Conservation (phyloP, 1,284 basidiomycete species). For the Pyrrhoderma lamaoense region DNA sequence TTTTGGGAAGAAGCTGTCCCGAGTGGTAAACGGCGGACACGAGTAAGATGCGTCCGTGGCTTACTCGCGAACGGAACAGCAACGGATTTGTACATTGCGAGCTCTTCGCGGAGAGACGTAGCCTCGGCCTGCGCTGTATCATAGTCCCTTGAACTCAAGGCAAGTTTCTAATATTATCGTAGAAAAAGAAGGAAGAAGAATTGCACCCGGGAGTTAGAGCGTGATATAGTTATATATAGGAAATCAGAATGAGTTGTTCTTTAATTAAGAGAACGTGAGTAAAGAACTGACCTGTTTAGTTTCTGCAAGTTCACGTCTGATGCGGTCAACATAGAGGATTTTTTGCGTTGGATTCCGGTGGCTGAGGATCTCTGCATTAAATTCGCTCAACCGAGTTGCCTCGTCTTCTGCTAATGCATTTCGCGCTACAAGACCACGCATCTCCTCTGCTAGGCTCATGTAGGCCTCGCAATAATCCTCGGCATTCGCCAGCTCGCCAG, state of each 20-base stretch:
- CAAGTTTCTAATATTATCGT: slow-evolving; percentile 43
- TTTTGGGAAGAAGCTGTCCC: too few relatives aligned
- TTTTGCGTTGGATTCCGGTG: slow-evolving; percentile 69
- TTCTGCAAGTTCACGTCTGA: slow-evolving; percentile 61
- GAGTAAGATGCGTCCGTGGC: slow-evolving; percentile 55
- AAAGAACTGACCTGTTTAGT: slow-evolving; percentile 53
- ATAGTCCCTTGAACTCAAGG: slow-evolving; percentile 44
- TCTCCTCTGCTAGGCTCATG: slow-evolving; percentile 50
- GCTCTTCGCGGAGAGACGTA: slow-evolving; percentile 50
- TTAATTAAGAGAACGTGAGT: neutral
- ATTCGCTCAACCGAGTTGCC: slow-evolving; percentile 53
- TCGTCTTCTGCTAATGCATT: slow-evolving; percentile 71
- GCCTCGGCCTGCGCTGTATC: slow-evolving; percentile 43
- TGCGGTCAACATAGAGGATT: slow-evolving; percentile 67
- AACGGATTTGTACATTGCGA: slow-evolving; percentile 65
- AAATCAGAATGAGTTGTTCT: neutral
- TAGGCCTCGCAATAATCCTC: slow-evolving; percentile 65
- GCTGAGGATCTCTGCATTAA: slow-evolving; percentile 71
- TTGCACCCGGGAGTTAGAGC: neutral
- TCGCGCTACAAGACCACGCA: slow-evolving; percentile 53
- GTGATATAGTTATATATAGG: neutral
- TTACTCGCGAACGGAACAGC: slow-evolving; percentile 48
- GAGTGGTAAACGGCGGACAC: slow-evolving; percentile 51
- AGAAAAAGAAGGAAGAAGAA: neutral
- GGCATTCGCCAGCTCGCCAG: slow-evolving; percentile 46